These are phyloP conservation scores for Chytriomyces sp. DNA, from an alignment of 192 early-diverging fungal species.

Conservation along the genomic window DNA sequence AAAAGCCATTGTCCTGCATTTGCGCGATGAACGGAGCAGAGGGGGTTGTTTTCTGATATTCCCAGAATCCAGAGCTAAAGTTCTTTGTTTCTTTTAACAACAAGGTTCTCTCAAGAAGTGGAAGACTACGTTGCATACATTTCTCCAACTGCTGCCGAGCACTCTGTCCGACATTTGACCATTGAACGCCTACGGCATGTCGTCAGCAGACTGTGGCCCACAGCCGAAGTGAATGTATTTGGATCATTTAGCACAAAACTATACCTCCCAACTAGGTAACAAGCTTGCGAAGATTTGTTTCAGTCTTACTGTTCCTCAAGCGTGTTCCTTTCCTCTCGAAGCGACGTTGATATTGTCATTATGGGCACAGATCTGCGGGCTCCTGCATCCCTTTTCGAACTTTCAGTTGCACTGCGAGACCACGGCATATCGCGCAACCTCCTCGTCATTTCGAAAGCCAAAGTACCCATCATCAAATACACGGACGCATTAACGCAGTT, in stretches of 20 bases:
- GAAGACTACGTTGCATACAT: conserved; percentile 78
- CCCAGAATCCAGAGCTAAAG: background rate
- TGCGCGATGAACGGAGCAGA: too few species aligned
- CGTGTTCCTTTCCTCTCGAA: conserved; percentile 29
- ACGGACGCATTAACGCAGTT: conserved; percentile 74
- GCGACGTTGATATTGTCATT: conserved; percentile 69
- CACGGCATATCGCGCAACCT: conserved; percentile 50
- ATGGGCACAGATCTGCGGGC: conserved; percentile 9
- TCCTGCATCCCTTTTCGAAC: conserved; percentile 45
- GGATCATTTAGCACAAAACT: conserved; percentile 88
- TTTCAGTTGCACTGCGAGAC: conserved; percentile 55
- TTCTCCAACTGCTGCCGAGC: conserved; percentile 81
- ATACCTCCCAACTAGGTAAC: conserved; percentile 77
- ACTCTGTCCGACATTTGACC: conserved; percentile 73
- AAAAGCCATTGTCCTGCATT: background rate
- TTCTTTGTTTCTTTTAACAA: background rate
- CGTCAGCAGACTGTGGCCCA: conserved; percentile 45
- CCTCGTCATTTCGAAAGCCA: conserved; percentile 69
- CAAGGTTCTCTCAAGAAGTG: conserved; percentile 69
- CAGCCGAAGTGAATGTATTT: conserved; percentile 68
- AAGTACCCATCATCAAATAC: conserved; percentile 88
- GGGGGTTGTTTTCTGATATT: too few species aligned
- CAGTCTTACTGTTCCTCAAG: background rate
- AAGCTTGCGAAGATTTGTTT: background rate
- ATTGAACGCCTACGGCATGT: conserved; percentile 67